Evolutionary conservation across 2,329 filamentous ascomycete species (phyloP).

Genomic region (Fusarium tricinctum): DNA sequence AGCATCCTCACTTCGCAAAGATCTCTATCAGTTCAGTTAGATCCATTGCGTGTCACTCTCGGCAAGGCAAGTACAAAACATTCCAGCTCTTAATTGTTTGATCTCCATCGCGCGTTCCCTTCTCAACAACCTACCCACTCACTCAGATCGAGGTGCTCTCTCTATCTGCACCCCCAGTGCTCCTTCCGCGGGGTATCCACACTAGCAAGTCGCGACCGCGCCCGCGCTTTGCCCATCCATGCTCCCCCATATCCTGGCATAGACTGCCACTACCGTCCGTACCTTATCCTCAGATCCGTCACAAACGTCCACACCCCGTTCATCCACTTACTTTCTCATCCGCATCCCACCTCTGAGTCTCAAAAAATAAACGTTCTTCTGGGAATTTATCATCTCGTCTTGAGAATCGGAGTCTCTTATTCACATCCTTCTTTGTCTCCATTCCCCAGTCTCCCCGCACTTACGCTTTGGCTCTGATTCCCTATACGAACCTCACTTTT

Average conservation of each 20-base stretch:
- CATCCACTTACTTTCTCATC: conserved; percentile 42
- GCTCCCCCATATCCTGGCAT: conserved; percentile 44
- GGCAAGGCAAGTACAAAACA: conserved; percentile 6
- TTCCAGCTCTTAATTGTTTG: background rate
- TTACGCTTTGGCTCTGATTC: conserved; percentile 31
- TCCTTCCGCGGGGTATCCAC: conserved; percentile 53
- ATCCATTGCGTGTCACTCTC: background rate
- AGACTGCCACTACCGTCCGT: conserved; percentile 2
- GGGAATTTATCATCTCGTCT: conserved; percentile 26
- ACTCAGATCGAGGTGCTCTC: conserved; percentile 4
- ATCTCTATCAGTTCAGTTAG: background rate
- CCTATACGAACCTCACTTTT: conserved; percentile 20
- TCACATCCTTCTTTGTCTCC: conserved; percentile 28
- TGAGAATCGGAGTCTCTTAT: conserved; percentile 25
- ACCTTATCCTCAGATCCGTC: conserved; percentile 44
- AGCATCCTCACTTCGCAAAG: background rate
- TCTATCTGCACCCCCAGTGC: conserved; percentile 42
- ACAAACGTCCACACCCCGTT: conserved; percentile 38
- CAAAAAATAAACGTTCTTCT: conserved; percentile 36
- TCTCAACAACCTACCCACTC: background rate
- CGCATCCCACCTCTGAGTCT: conserved; percentile 40
- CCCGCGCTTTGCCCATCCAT: conserved; percentile 53
- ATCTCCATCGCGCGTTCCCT: conserved; percentile 5
- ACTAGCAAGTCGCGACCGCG: conserved; percentile 52
- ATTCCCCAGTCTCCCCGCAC: conserved; percentile 4